A percentile compares a stretch with the other conserved stretches of the same genome.
phyloP scores from a whole-genome alignment of 2,329 filamentous ascomycete genomes.

The Pseudomassariella vexata region DNA sequence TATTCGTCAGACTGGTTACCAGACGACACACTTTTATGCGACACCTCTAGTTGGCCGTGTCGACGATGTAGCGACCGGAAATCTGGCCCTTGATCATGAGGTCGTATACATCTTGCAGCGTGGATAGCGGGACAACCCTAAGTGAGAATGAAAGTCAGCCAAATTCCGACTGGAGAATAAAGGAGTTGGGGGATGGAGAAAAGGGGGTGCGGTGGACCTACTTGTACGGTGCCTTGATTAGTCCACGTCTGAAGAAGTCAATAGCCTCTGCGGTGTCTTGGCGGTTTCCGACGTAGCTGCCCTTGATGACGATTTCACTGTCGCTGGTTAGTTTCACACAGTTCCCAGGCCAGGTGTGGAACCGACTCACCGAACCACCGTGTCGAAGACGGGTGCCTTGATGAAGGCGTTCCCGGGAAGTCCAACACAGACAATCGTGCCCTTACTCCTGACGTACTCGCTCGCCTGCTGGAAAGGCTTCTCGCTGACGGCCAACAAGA shows the following conservation, averaged over 20 bases:
- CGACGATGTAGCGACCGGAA: constrained; percentile 74
- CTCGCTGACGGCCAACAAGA: constrained; percentile 81
- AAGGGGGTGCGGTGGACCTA: no score
- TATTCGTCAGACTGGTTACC: no score
- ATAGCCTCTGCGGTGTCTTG: constrained; percentile 83
- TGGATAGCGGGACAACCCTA: constrained; percentile 70
- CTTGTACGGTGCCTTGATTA: constrained; percentile 88
- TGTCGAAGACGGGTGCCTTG: constrained; percentile 81
- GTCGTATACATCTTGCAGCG: constrained; percentile 76
- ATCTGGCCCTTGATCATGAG: constrained; percentile 66
- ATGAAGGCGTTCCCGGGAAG: constrained; percentile 76
- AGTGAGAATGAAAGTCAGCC: no score
- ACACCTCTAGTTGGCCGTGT: constrained; percentile 63
- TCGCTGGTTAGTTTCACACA: no score
- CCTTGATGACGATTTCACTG: constrained; percentile 87
- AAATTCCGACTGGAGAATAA: no score
- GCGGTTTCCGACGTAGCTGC: constrained; percentile 89
- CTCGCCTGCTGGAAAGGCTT: constrained; percentile 94
- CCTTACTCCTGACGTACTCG: constrained; percentile 77
- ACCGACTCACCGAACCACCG: constrained; percentile 52
- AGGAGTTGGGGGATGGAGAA: no score
- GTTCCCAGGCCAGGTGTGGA: no score
- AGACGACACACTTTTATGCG: no score
- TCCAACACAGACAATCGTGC: constrained; percentile 83
- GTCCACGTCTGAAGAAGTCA: constrained; percentile 78